These are phyloP conservation scores for Ophiosphaerella korrae DNA, from an alignment of 2,329 filamentous ascomycete genomes.

Conservation along the genomic window DNA sequence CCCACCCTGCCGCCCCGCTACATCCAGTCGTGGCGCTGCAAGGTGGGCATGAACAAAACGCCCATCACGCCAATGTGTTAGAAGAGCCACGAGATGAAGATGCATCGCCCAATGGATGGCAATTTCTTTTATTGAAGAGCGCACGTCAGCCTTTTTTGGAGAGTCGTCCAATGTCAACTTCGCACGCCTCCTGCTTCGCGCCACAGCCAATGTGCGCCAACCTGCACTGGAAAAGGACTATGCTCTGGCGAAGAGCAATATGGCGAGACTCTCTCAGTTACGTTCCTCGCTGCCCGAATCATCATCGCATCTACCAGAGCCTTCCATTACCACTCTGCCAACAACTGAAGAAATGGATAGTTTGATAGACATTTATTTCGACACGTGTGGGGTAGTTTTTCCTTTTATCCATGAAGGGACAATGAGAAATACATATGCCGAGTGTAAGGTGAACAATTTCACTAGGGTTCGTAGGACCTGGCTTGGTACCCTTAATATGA, in stretches of 20 bases:
- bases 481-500: conserved; percentile 3
- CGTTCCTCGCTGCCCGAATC: too few relatives aligned
- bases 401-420: background rate
- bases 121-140: background rate
- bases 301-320: too few relatives aligned
- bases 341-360: background rate
- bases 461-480: conserved; percentile 1
- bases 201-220: too few relatives aligned
- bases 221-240: too few relatives aligned
- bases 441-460: background rate
- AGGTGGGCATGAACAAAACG: too few relatives aligned
- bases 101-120: conserved; percentile 4
- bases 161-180: conserved; percentile 1
- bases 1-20: too few relatives aligned
- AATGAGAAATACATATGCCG: background rate
- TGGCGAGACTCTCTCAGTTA: too few relatives aligned
- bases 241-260: too few relatives aligned
- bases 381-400: conserved; percentile 1
- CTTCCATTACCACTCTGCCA: conserved; percentile 2
- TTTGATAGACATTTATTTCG: conserved; percentile 1
- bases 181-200: background rate
- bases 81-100: conserved; percentile 2
- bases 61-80: background rate
- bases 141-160: too few relatives aligned
- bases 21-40: too few relatives aligned